Evolutionary conservation across 2,329 filamentous ascomycete genomes (phyloP).

Genomic region (Xylariaceae sp.): DNA sequence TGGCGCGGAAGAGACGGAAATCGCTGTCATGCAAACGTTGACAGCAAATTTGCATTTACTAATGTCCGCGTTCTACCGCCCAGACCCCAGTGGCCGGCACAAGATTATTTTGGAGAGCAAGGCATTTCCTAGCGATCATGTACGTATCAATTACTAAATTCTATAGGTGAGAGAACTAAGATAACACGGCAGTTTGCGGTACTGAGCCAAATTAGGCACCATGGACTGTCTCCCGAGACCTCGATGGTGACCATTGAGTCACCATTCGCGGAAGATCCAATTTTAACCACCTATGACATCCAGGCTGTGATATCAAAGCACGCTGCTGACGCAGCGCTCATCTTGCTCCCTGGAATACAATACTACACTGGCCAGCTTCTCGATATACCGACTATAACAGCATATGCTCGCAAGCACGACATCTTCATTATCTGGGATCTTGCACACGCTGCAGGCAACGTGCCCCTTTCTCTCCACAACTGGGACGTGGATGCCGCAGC

Average conservation of each 20-base stretch:
- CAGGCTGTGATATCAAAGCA: constrained; percentile 71
- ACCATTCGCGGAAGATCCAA: constrained; percentile 53
- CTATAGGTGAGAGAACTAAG: constrained; percentile 15
- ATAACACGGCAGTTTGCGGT: constrained; percentile 68
- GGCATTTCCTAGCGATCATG: constrained; percentile 83
- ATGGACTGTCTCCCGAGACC: constrained; percentile 67
- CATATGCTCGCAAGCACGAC: constrained; percentile 68
- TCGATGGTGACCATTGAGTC: constrained; percentile 74
- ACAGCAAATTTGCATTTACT: constrained; percentile 80
- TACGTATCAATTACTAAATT: constrained; percentile 48
- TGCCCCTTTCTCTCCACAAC: constrained; percentile 73
- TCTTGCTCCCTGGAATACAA: constrained; percentile 80
- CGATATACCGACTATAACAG: constrained; percentile 76
- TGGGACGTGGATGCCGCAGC: constrained; percentile 81
- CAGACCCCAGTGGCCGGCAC: constrained; percentile 62
- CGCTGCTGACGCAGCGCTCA: constrained; percentile 68
- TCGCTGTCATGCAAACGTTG: constrained; percentile 81
- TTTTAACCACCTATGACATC: constrained; percentile 71
- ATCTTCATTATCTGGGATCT: constrained; percentile 81
- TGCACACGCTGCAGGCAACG: constrained; percentile 80
- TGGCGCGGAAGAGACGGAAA: constrained; percentile 71
- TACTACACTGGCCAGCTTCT: constrained; percentile 83
- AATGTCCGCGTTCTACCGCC: constrained; percentile 80
- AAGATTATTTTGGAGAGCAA: constrained; percentile 83
- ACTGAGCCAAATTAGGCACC: constrained; percentile 75